Conservation (phyloP, 2,329 filamentous ascomycete genomes). For the Didymella pinodella region DNA sequence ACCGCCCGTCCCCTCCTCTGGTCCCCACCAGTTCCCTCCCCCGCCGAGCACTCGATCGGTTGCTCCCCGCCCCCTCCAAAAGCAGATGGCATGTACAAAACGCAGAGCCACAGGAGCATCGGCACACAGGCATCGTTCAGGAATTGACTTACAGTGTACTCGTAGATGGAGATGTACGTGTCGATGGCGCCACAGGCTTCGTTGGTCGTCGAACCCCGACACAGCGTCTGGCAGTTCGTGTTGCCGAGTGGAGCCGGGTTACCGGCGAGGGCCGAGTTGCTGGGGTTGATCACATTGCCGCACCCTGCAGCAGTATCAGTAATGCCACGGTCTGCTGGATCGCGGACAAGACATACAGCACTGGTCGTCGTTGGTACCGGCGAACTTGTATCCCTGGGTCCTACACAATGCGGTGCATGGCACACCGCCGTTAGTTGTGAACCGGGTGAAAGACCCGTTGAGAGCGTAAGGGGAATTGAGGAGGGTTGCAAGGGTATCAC, state of each 20-base stretch:
- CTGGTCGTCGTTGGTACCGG: conserved; percentile 27
- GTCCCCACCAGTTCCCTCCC: not conserved
- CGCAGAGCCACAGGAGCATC: conserved; percentile 9
- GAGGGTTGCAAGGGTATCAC: no score
- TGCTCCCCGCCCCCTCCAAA: conserved; percentile 5
- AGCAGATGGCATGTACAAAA: conserved; percentile 5
- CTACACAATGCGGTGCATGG: conserved; percentile 16
- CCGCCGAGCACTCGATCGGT: conserved; percentile 11
- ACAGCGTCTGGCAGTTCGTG: not conserved
- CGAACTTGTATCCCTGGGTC: conserved; percentile 14
- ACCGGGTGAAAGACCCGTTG: conserved; percentile 1
- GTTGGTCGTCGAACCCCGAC: conserved; percentile 1
- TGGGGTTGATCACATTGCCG: conserved; percentile 11
- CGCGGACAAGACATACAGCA: conserved; percentile 22
- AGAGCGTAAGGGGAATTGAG: conserved; percentile 12
- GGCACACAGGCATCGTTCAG: conserved; percentile 20
- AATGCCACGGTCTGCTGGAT: not conserved
- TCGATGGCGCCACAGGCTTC: conserved; percentile 14
- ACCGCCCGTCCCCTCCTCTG: not conserved
- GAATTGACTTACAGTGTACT: conserved; percentile 26
- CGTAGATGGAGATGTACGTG: conserved; percentile 18
- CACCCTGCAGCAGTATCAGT: conserved; percentile 5
- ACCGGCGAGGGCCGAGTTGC: not conserved
- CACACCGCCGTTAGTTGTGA: conserved; percentile 16
- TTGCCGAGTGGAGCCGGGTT: not conserved